phyloP scores from a whole-genome alignment of 345 rosid genomes.

The Eucalyptus pauciflora region DNA sequence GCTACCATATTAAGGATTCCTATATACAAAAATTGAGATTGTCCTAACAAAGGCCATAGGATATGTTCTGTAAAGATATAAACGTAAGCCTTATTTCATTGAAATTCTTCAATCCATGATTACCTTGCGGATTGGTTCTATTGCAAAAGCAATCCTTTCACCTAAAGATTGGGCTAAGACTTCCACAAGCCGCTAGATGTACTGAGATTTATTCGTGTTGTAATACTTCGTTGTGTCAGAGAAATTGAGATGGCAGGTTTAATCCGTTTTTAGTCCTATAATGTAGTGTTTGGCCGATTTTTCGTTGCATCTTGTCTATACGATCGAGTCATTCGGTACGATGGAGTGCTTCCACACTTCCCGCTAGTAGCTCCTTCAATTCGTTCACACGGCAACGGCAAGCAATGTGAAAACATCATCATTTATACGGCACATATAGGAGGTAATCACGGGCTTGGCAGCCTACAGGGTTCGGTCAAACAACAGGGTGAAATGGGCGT shows the following conservation, averaged over 20 bases:
- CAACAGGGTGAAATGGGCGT: not conserved
- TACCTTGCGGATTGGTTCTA: no score
- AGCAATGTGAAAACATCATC: not conserved
- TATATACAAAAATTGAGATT: not conserved
- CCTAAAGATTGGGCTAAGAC: no score
- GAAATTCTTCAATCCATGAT: not conserved
- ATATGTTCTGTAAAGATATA: not conserved
- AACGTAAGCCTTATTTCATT: not conserved
- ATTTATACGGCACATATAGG: not conserved
- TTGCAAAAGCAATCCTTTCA: no score
- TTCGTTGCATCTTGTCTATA: not conserved
- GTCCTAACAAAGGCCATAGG: not conserved
- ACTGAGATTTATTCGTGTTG: no score
- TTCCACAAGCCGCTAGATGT: no score
- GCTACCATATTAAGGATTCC: not conserved
- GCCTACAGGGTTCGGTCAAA: not conserved
- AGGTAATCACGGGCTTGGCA: not conserved
- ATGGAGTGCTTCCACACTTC: not conserved
- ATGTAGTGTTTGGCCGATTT: not conserved
- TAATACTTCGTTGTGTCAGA: not conserved
- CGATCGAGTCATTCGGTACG: not conserved
- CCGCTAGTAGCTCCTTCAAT: not conserved
- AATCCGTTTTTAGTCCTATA: not conserved
- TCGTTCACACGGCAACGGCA: not conserved
- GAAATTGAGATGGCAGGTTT: not conserved